Evolutionary conservation across 345 rosid genomes (phyloP).

Genomic region (Angophora floribunda): DNA sequence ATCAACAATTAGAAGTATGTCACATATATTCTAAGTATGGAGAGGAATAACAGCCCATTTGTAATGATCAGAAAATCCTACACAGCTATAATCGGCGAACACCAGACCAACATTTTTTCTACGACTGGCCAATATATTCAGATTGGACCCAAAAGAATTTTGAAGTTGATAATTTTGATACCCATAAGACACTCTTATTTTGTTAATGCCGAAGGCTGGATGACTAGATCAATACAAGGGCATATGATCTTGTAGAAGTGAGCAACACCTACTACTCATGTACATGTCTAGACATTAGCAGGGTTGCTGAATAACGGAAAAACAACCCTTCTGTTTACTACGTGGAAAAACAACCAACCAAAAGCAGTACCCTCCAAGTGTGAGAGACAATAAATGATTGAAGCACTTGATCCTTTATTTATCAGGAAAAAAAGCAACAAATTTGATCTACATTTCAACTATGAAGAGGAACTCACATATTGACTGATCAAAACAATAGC

Average conservation of each 20-base stretch:
- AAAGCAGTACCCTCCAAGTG: not conserved
- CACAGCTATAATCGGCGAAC: not conserved
- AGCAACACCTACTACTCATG: not conserved
- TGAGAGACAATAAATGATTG: not conserved
- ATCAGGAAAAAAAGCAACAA: not conserved
- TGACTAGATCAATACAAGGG: not conserved
- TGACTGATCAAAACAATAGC: constrained; percentile 74
- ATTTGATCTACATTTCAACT: not conserved
- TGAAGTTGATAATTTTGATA: not conserved
- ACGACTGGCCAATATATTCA: not conserved
- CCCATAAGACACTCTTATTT: not conserved
- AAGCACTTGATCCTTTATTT: not conserved
- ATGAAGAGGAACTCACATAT: constrained; percentile 44
- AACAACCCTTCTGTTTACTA: not conserved
- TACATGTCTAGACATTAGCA: not conserved
- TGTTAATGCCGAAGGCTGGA: not conserved
- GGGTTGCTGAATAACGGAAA: not conserved
- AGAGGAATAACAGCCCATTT: not conserved
- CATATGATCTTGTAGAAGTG: not conserved
- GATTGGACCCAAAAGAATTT: not conserved
- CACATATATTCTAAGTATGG: not conserved
- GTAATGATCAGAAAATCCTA: not conserved
- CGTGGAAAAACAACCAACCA: not conserved
- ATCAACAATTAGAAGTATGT: not conserved
- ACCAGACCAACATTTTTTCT: not conserved